A percentile compares a stretch with the other conserved stretches of the same genome.
These are phyloP conservation scores for Starmerella bacillaris DNA, from an alignment of 805 yeast species.

Conservation along the genomic window DNA sequence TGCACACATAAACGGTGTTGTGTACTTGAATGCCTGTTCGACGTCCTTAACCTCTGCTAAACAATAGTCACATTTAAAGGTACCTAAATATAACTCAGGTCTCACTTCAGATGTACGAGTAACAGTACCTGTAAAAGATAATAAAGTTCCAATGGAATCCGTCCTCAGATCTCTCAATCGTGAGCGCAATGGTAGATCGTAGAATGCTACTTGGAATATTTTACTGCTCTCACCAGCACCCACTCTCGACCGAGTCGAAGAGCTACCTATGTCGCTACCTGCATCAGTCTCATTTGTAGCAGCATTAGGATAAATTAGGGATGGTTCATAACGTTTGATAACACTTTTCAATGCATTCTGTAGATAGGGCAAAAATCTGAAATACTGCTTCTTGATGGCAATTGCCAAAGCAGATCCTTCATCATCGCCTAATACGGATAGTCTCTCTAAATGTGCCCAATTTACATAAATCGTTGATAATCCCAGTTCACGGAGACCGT, in stretches of 20 bases:
- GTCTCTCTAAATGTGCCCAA: constrained; percentile 53
- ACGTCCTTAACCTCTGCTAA: constrained; percentile 70
- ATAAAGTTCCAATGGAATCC: constrained; percentile 67
- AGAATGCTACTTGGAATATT: constrained; percentile 77
- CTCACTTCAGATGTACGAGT: constrained; percentile 92
- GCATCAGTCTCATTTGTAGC: neutral
- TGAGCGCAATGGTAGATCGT: constrained; percentile 62
- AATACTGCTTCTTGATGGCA: constrained; percentile 81
- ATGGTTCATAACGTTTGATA: constrained; percentile 59
- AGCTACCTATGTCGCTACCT: constrained; percentile 14
- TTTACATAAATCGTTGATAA: constrained; percentile 67
- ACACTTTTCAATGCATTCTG: constrained; percentile 55
- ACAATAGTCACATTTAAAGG: constrained; percentile 80
- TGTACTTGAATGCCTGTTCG: constrained; percentile 81
- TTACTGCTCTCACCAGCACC: constrained; percentile 20
- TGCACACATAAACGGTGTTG: constrained; percentile 87
- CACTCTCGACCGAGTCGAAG: constrained; percentile 22
- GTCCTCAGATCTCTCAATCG: constrained; percentile 82
- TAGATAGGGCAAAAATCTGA: constrained; percentile 76
- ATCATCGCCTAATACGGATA: constrained; percentile 28
- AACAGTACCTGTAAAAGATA: constrained; percentile 82
- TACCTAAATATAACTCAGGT: constrained; percentile 75
- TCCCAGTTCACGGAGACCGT: constrained; percentile 61
- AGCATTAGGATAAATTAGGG: constrained; percentile 29
- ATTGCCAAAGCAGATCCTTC: constrained; percentile 66